Percentiles rank a stretch among this genome's conserved stretches.
These are phyloP conservation scores for Andrographis paniculata DNA, from an alignment of 305 asterid genomes.

Conservation along the genomic window DNA sequence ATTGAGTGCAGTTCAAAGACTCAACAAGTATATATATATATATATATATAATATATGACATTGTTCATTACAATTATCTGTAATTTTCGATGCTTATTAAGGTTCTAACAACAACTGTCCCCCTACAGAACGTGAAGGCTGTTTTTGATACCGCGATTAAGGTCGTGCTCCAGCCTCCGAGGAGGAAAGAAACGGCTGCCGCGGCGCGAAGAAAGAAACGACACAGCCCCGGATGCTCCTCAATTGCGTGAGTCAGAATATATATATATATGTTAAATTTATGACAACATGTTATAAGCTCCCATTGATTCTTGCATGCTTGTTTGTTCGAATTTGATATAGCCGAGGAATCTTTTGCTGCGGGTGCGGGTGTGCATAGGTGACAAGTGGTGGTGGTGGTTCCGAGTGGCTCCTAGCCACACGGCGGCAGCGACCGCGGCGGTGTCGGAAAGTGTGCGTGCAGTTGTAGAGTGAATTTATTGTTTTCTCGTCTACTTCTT, in stretches of 20 bases:
- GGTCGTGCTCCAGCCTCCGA: slow-evolving; percentile 83
- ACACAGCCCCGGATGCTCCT: slow-evolving; percentile 52
- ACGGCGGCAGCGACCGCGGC: too few species aligned
- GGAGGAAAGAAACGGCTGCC: slow-evolving; percentile 68
- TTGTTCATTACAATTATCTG: neutral
- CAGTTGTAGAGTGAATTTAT: too few species aligned
- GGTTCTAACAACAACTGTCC: too few species aligned
- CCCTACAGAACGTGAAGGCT: slow-evolving; percentile 79
- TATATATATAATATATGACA: neutral
- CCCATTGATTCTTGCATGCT: neutral
- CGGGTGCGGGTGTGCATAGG: slow-evolving; percentile 30
- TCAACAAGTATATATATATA: slow-evolving; percentile 48
- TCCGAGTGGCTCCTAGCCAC: too few species aligned
- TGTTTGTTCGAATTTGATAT: slow-evolving; percentile 2
- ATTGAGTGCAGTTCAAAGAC: slow-evolving; percentile 98
- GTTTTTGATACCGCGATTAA: slow-evolving; percentile 87
- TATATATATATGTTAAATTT: too few species aligned
- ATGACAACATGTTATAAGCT: too few species aligned
- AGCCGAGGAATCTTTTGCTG: slow-evolving; percentile 72
- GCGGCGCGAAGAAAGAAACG: slow-evolving; percentile 37
- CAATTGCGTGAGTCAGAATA: slow-evolving; percentile 56
- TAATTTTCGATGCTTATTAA: neutral
- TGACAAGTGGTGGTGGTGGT: too few species aligned
- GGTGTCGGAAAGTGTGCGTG: too few species aligned
- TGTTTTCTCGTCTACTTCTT: too few species aligned